A percentile compares a stretch with the other conserved stretches of the same genome.
Evolutionary conservation across 495 filamentous ascomycete genomes (phyloP).

Genomic region (Penicillium simplicissimum): DNA sequence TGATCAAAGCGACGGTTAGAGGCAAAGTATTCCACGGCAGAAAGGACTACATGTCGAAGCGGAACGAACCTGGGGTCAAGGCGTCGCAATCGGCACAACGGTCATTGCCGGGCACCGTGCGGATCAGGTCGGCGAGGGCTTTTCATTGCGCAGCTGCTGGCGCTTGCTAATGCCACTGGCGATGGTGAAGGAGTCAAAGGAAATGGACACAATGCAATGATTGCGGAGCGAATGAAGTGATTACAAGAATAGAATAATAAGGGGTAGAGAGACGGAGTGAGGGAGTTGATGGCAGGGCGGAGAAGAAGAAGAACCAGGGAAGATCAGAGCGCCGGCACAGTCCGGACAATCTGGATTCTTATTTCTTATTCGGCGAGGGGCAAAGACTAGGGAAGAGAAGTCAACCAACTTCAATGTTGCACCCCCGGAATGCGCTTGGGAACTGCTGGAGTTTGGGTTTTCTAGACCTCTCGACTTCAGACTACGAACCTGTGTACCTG

Average conservation of each 20-base stretch:
- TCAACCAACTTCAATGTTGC: conserved; percentile 10
- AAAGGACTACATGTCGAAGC: background rate
- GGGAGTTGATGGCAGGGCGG: conserved; percentile 11
- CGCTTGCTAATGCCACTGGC: conserved; percentile 74
- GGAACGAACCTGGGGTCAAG: conserved; percentile 80
- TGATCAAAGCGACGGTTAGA: conserved; percentile 2
- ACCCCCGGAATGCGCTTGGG: conserved; percentile 9
- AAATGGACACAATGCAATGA: conserved; percentile 24
- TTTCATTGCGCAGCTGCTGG: conserved; percentile 96
- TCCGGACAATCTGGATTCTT: conserved; percentile 4
- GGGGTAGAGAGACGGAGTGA: no score
- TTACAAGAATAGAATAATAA: background rate
- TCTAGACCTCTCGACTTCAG: background rate
- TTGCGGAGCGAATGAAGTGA: conserved; percentile 10
- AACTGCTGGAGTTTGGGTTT: background rate
- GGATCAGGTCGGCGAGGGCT: conserved; percentile 84
- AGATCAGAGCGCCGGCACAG: conserved; percentile 5
- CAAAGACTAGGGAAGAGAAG: background rate
- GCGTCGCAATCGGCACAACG: conserved; percentile 91
- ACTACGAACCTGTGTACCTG: no score
- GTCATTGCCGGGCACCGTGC: conserved; percentile 86
- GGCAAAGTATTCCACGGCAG: background rate
- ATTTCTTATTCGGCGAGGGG: no score
- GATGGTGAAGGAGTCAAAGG: conserved; percentile 43
- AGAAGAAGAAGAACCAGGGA: conserved; percentile 12